Percentiles rank a stretch among this genome's conserved stretches.
phyloP scores from a whole-genome alignment of 257 asterid species.

The Coffea eugenioides region DNA sequence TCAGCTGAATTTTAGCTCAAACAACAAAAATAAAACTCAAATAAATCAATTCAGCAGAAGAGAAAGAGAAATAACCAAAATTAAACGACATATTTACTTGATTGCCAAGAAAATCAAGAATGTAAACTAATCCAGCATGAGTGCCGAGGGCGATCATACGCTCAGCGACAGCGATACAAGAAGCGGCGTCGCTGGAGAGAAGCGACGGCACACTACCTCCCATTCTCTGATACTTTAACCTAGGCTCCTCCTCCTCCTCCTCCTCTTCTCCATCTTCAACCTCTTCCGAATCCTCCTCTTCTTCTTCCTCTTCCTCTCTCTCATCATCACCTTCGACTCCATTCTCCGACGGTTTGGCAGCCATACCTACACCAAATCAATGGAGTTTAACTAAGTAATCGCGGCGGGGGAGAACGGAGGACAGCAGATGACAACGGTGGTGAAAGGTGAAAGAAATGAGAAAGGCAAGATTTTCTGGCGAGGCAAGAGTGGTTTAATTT shows the following conservation, averaged over 20 bases:
- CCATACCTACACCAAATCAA: slow-evolving; percentile 36
- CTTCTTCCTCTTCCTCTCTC: slow-evolving; percentile 72
- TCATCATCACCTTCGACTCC: slow-evolving; percentile 97
- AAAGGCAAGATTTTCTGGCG: background rate
- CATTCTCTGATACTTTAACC: slow-evolving; percentile 97
- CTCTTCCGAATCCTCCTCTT: slow-evolving; percentile 50
- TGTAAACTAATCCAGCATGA: slow-evolving; percentile 75
- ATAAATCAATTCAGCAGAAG: background rate
- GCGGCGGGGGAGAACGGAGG: background rate
- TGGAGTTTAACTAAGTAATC: background rate
- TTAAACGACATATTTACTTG: slow-evolving; percentile 40
- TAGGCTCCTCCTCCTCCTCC: slow-evolving; percentile 84
- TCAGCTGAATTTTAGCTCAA: slow-evolving; percentile 2
- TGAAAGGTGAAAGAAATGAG: background rate
- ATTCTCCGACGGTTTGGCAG: slow-evolving; percentile 69
- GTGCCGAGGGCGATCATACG: slow-evolving; percentile 99
- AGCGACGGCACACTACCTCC: slow-evolving; percentile 92
- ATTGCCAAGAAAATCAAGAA: slow-evolving; percentile 96
- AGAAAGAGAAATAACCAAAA: background rate
- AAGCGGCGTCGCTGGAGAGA: slow-evolving; percentile 80
- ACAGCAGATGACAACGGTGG: background rate
- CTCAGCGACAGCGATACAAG: slow-evolving; percentile 85
- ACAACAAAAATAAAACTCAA: background rate
- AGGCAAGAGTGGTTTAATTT: background rate
- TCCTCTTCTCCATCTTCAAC: slow-evolving; percentile 47